A percentile compares a stretch with the other conserved stretches of the same genome.
These are phyloP conservation scores for Eucalyptus tenuipes DNA, from an alignment of 345 rosid genomes.

Conservation along the genomic window DNA sequence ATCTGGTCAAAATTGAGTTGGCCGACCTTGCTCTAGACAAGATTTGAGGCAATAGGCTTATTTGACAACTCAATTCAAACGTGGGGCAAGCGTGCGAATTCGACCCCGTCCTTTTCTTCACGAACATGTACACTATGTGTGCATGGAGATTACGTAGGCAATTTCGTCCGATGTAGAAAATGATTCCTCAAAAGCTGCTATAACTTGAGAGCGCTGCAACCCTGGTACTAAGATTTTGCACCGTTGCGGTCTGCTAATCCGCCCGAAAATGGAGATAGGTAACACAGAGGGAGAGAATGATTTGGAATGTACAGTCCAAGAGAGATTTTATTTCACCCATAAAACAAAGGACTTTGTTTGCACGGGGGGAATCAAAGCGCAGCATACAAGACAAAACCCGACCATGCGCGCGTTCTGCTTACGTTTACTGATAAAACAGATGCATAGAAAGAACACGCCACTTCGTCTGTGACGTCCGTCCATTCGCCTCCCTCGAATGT, in stretches of 20 bases:
- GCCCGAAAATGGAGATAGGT: neutral
- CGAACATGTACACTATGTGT: no score
- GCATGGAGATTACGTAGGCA: no score
- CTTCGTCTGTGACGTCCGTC: neutral
- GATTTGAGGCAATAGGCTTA: no score
- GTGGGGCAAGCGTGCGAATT: no score
- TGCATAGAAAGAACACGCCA: neutral
- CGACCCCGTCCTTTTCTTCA: no score
- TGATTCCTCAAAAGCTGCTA: neutral
- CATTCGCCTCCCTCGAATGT: neutral
- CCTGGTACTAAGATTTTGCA: no score
- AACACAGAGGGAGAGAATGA: neutral
- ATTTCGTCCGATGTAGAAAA: neutral
- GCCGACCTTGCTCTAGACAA: no score
- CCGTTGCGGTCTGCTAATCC: neutral
- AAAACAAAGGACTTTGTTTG: neutral
- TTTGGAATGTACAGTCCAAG: neutral
- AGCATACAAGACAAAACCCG: neutral
- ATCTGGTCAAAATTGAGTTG: no score
- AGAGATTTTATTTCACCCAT: neutral
- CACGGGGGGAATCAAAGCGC: neutral
- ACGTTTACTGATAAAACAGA: neutral
- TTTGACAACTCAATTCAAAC: no score
- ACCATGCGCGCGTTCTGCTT: neutral
- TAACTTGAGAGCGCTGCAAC: neutral